Base-by-base conservation (phyloP, 129 eudicot genomes). In the Deinandra increscens region DNA sequence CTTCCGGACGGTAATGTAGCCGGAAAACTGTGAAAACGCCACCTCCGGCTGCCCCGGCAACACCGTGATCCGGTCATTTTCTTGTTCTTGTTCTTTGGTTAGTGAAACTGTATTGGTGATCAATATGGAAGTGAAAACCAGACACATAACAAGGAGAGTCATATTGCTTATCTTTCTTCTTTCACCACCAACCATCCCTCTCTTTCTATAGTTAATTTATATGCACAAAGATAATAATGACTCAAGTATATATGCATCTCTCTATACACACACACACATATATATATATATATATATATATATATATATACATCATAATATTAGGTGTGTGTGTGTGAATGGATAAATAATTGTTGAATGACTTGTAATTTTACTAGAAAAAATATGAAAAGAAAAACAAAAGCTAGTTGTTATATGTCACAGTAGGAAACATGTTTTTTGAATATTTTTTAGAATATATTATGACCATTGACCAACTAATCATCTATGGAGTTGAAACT, bases 11-110 rank as follows among this genome's bases (percentile, higher is more conserved):
- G 96, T 85, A 23, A 91, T 83, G 59, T 91, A 91, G 3, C 97
- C 97, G 4, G 97, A 86, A 70, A 80, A 91, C 48, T 91, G 97
- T 0, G 83, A 79, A 71, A 91, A 91, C 3, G 76, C 65, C 56
- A 91, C 96, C 79, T 75, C 63, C 26, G 96, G 94, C 58, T 91
- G 97, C 19, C 97, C 94, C 4, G 96, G 97, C 56, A 91, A 86
- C 43, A 78, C 79, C 4, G 60, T 56, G 5, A 91, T 83, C 6
- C 89, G 75, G 55, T 91, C 97, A 43, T 73, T 56, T 75, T 88
- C 90, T 68, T 88, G 94, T 75, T 88, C 89, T 67, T 88, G 94
- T 48, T 82, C 80, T 67, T 56, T 34, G 6, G 76, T 75, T 18
- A 41, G 0, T 13, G 74, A 75, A 66, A 68, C 60, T 55, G 48